phyloP scores from a whole-genome alignment of 2,329 filamentous ascomycete genomes.

The Xylariaceae sp. region DNA sequence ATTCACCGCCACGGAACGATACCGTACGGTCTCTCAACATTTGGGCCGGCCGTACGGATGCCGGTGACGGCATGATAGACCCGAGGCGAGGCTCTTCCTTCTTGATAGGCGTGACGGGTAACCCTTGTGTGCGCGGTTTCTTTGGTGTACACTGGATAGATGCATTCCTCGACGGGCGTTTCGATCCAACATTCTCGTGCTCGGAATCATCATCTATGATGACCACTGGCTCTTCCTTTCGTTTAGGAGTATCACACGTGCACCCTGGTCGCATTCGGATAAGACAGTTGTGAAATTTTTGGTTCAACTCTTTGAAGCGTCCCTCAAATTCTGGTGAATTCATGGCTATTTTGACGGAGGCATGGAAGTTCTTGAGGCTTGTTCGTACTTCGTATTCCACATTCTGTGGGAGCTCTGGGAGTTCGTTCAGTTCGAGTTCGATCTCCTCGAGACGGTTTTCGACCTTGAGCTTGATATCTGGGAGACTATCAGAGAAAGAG shows the following conservation, averaged over 20 bases:
- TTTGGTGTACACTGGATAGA: background rate
- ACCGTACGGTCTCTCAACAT: background rate
- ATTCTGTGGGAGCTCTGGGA: slow-evolving; percentile 65
- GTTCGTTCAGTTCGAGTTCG: slow-evolving; percentile 47
- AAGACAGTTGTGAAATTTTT: slow-evolving; percentile 20
- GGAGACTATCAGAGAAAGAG: slow-evolving; percentile 50
- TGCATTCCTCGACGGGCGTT: slow-evolving; percentile 2
- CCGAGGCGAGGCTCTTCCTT: background rate
- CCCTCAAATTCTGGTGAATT: slow-evolving; percentile 41
- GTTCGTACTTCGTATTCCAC: slow-evolving; percentile 60
- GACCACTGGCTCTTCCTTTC: background rate
- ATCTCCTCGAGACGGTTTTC: slow-evolving; percentile 48
- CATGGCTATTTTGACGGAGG: slow-evolving; percentile 47
- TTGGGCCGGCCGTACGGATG: background rate
- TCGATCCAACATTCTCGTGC: slow-evolving; percentile 3
- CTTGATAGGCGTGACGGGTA: slow-evolving; percentile 10
- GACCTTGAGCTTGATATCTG: slow-evolving; percentile 52
- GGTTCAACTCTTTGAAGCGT: slow-evolving; percentile 17
- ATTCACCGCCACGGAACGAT: background rate
- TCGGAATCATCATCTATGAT: slow-evolving; percentile 29
- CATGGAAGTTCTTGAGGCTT: slow-evolving; percentile 41
- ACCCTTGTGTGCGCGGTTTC: background rate
- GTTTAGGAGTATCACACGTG: background rate
- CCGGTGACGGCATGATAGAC: background rate
- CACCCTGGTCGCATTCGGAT: slow-evolving; percentile 21